Percentiles rank a stretch among this genome's conserved stretches.
These are phyloP conservation scores for Hygrophila difformis DNA, from an alignment of 257 asterid genomes.

Conservation along the genomic window DNA sequence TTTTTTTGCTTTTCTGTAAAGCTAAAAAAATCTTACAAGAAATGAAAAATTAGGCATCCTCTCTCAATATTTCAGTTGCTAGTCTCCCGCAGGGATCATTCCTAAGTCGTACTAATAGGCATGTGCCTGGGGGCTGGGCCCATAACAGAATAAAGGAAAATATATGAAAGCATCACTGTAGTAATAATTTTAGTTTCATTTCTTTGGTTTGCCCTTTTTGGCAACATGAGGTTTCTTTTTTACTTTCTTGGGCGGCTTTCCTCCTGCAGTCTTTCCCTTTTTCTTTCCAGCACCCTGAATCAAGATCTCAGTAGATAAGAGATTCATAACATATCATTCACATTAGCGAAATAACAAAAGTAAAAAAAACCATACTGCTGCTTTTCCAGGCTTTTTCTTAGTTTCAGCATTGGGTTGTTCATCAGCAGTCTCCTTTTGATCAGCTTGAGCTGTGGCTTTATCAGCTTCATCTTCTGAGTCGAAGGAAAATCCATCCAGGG, in stretches of 20 bases:
- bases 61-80: too few relatives aligned
- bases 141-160: too few relatives aligned
- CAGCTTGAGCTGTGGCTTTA: slow-evolving; percentile 33
- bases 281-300: slow-evolving; percentile 50
- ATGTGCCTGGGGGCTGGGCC: too few relatives aligned
- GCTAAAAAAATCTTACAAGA: too few relatives aligned
- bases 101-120: too few relatives aligned
- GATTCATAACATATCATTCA: slow-evolving; percentile 6
- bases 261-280: slow-evolving; percentile 59
- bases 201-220: slow-evolving; percentile 60
- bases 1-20: too few relatives aligned
- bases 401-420: slow-evolving; percentile 46
- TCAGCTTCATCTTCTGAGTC: slow-evolving; percentile 88
- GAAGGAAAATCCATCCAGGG: slow-evolving; percentile 81
- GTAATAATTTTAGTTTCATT: slow-evolving; percentile 22
- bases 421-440: slow-evolving; percentile 47
- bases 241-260: slow-evolving; percentile 55
- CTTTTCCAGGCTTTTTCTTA: slow-evolving; percentile 46
- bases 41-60: too few relatives aligned
- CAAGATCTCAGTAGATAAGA: slow-evolving; percentile 16
- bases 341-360: background rate
- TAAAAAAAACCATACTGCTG: slow-evolving; percentile 34
- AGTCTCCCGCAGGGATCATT: too few relatives aligned
- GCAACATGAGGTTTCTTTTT: slow-evolving; percentile 67
- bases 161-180: too few relatives aligned